phyloP scores from a whole-genome alignment of 108 stramenopile species.

The Pseudonitzschia multistriata region DNA sequence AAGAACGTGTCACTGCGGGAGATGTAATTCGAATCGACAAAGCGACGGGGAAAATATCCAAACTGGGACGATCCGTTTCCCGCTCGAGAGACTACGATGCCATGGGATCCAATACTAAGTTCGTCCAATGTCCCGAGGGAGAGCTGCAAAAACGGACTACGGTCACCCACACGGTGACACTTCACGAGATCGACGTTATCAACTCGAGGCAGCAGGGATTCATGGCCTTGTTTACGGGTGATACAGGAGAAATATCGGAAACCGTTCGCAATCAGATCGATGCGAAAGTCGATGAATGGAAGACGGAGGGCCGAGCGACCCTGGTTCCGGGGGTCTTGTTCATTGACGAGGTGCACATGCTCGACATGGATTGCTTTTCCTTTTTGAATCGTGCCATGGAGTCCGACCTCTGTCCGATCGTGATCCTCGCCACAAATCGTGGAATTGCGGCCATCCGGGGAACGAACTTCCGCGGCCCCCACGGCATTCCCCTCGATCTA shows the following conservation, averaged over 20 bases:
- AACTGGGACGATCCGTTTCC: slow-evolving; percentile 93
- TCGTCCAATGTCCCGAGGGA: slow-evolving; percentile 98
- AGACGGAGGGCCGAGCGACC: slow-evolving; percentile 96
- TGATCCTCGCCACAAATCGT: slow-evolving; percentile 97
- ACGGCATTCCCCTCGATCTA: slow-evolving; percentile 96
- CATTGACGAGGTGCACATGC: slow-evolving; percentile 99
- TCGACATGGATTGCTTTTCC: slow-evolving; percentile 99
- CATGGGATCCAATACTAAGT: slow-evolving; percentile 96
- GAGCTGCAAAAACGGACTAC: slow-evolving; percentile 98
- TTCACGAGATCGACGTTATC: slow-evolving; percentile 99
- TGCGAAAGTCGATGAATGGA: slow-evolving; percentile 95
- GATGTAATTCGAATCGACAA: slow-evolving; percentile 99
- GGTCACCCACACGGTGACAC: slow-evolving; percentile 92
- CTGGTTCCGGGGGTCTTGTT: slow-evolving; percentile 98
- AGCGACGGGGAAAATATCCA: slow-evolving; percentile 94
- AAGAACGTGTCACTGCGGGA: slow-evolving; percentile 96
- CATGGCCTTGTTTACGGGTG: slow-evolving; percentile 97
- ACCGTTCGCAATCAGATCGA: slow-evolving; percentile 98
- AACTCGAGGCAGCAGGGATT: slow-evolving; percentile 98
- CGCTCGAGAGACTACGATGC: slow-evolving; percentile 97
- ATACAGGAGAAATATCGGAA: slow-evolving; percentile 97
- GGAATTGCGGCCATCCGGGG: slow-evolving; percentile 95
- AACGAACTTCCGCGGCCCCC: slow-evolving; percentile 93
- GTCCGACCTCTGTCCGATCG: slow-evolving; percentile 95
- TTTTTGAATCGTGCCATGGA: slow-evolving; percentile 93